Evolutionary conservation across 2,329 filamentous ascomycete genomes (phyloP).

Genomic region (Neofusicoccum ribis): DNA sequence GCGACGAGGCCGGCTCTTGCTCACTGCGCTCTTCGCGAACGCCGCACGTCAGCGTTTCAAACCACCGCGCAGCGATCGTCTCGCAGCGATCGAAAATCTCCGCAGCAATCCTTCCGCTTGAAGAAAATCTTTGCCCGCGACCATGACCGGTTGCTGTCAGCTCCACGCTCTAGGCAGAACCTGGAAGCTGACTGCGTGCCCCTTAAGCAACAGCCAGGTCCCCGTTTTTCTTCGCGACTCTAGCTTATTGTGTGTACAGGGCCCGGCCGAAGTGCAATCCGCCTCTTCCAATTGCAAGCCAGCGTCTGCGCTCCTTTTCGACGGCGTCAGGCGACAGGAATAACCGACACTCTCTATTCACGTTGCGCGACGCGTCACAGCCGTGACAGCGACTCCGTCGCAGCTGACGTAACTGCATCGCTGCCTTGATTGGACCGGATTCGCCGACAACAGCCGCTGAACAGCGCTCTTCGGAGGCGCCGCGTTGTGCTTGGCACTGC

Average conservation of each 20-base stretch:
- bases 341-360: not conserved
- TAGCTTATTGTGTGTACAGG: not conserved
- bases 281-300: not conserved
- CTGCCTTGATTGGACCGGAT: not conserved
- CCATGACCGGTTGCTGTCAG: too few species aligned
- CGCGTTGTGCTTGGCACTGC: not conserved
- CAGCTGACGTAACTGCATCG: too few species aligned
- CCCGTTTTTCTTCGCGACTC: not conserved
- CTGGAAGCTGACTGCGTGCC: not conserved
- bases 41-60: slow-evolving; percentile 6
- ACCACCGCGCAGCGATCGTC: not conserved
- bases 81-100: not conserved
- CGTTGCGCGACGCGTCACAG: not conserved
- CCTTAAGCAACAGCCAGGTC: not conserved
- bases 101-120: not conserved
- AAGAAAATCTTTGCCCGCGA: not conserved
- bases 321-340: not conserved
- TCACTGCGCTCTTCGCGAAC: not conserved
- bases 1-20: not conserved
- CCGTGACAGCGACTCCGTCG: not conserved
- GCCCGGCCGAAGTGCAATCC: not conserved
- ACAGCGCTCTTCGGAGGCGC: not conserved
- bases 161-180: not conserved
- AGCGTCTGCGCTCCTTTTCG: not conserved
- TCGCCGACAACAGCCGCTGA: not conserved